phyloP scores from a whole-genome alignment of 306 rosid species.

The Ammopiptanthus mongolicus region DNA sequence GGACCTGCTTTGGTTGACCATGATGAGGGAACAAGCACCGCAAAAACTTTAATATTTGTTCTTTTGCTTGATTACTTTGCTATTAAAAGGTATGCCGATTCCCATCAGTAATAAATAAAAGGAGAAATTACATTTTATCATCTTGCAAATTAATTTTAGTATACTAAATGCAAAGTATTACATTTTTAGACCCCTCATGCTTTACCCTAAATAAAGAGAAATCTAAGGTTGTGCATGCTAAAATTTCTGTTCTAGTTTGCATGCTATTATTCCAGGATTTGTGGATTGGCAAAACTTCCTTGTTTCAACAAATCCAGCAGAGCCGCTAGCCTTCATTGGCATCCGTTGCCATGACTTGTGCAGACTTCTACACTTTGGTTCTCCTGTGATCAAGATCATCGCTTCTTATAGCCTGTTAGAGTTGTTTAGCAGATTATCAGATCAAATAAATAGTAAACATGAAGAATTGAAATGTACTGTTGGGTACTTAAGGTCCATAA shows the following conservation, averaged over 20 bases:
- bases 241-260: conserved; percentile 44
- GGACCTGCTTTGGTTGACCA: conserved; percentile 81
- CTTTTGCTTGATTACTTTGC: conserved; percentile 73
- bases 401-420: conserved; percentile 74
- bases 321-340: conserved; percentile 48
- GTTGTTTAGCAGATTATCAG: conserved; percentile 58
- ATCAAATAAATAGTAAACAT: conserved; percentile 42
- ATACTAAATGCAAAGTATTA: neutral
- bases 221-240: conserved; percentile 15
- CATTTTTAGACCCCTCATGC: neutral
- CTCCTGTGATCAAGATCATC: conserved; percentile 55
- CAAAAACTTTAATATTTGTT: conserved; percentile 50
- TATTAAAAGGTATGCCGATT: conserved; percentile 48
- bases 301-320: conserved; percentile 38
- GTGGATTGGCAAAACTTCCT: conserved; percentile 76
- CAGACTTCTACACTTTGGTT: conserved; percentile 83
- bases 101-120: conserved; percentile 1
- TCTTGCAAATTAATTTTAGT: neutral
- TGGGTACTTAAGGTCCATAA: conserved; percentile 56
- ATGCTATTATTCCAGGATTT: conserved; percentile 52
- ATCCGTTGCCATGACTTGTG: conserved; percentile 73
- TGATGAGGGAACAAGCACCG: conserved; percentile 51
- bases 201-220: neutral
- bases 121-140: neutral
- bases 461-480: conserved; percentile 48